These are phyloP conservation scores for Fusarium pilosicola DNA, from an alignment of 2,329 filamentous ascomycete species.

Conservation along the genomic window DNA sequence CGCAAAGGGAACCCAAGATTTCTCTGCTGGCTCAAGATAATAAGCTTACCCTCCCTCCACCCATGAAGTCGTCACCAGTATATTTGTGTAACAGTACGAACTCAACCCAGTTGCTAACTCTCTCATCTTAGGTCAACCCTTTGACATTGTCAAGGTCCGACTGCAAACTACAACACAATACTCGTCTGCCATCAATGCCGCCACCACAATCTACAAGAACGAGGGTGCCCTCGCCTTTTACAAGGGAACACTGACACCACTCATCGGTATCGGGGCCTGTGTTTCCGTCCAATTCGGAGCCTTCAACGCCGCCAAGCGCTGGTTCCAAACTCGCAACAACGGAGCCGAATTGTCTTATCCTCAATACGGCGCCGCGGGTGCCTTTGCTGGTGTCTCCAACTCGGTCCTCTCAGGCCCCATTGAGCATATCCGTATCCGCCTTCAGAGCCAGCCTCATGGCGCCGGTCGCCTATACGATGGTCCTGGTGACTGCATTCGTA, in stretches of 20 bases:
- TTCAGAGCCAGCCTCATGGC: conserved; percentile 96
- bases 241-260: conserved; percentile 94
- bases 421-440: conserved; percentile 94
- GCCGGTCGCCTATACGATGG: conserved; percentile 80
- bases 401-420: conserved; percentile 89
- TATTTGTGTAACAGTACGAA: not conserved
- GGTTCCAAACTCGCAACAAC: conserved; percentile 82
- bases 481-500: conserved; percentile 89
- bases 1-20: not conserved
- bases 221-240: conserved; percentile 95
- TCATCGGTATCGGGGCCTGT: conserved; percentile 96
- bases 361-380: conserved; percentile 91
- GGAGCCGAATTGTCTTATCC: conserved; percentile 72
- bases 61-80: conserved; percentile 3
- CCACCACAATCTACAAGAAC: conserved; percentile 83
- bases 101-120: conserved; percentile 7
- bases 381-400: conserved; percentile 93
- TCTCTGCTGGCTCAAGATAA: conserved; percentile 4
- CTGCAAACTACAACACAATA: conserved; percentile 90
- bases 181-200: conserved; percentile 81
- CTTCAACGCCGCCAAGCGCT: conserved; percentile 91
- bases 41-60: conserved; percentile 21
- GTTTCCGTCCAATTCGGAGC: conserved; percentile 98
- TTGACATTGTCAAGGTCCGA: conserved; percentile 97
- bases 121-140: conserved; percentile 68